Evolutionary conservation across 768 basidiomycete genomes (phyloP), one percentile per base, ranked within the genome.

Genomic region (Leccinum uliginosum): DNA sequence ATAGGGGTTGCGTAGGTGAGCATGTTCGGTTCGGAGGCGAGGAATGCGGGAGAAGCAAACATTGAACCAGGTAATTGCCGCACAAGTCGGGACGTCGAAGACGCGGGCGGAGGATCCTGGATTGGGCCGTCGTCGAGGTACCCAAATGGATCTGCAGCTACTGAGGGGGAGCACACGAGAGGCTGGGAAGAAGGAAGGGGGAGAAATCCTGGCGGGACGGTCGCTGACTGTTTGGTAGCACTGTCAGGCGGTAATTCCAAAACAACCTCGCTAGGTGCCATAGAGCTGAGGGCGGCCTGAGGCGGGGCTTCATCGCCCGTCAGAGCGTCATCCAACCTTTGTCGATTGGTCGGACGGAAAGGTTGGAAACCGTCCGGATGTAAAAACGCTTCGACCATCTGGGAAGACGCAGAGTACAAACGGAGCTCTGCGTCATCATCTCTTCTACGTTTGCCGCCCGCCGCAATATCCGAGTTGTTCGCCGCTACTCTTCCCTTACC

Each of bases 1-100:
- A 86, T 76, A 27, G 89, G 83, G 50, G 79, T 79, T 6, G 80
- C 78, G 21, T 81, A 80, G 2, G 77, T 74, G 14, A 77, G 74
- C 57, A 81, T 70, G 38, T 74, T 73, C 44, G 75, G 67, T 59
- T 49, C 72, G 58, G 64, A 78, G 62, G 61, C 59, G 51, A 69
- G 73, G 26, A 76, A 68, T 30, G 62, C 61, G 6, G 70, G 67
- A 1, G 66, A 70, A 19, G 71, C 67, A 34, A 78, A 69, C 69
- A 73, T 71, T 5, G 72, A 71, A 55, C 65, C 63, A 5, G 73
- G 66, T 19, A 69, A 51, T 23, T 56, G 57, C 24, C 60, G 67
- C 5, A 23, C 63, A 11, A 62, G 62, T 27, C 57, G 65, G 35
- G 69, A 66, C 9, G 62, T 65, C 9, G 72, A 67, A 35, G 70